Percentiles rank a stretch among this genome's conserved stretches.
phyloP scores from a whole-genome alignment of 108 stramenopile species.

The Skeletonema marinoi region DNA sequence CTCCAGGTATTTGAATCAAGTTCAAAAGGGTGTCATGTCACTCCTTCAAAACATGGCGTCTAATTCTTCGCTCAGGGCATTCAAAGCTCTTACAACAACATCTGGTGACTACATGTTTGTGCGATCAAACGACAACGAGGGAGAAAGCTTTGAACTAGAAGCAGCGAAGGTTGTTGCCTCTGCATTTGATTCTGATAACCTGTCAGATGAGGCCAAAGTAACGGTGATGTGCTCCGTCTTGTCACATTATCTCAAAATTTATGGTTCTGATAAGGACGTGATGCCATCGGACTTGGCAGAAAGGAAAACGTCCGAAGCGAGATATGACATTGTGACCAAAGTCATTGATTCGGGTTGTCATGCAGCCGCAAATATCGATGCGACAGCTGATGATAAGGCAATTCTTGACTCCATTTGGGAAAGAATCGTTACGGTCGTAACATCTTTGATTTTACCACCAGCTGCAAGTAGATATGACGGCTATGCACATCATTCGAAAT shows the following conservation, averaged over 20 bases:
- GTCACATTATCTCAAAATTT: slow-evolving; percentile 39
- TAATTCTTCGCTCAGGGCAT: slow-evolving; percentile 65
- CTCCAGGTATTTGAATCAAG: slow-evolving; percentile 74
- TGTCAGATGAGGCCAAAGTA: slow-evolving; percentile 49
- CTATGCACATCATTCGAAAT: slow-evolving; percentile 43
- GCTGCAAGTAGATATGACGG: slow-evolving; percentile 28
- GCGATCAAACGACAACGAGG: slow-evolving; percentile 9
- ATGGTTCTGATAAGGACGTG: slow-evolving; percentile 24
- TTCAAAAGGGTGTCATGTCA: slow-evolving; percentile 68
- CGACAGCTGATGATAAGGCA: slow-evolving; percentile 6
- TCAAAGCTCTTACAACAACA: slow-evolving; percentile 50
- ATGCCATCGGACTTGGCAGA: not conserved
- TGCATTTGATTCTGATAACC: slow-evolving; percentile 43
- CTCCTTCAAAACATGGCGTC: slow-evolving; percentile 69
- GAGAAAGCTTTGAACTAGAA: slow-evolving; percentile 61
- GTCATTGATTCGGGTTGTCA: slow-evolving; percentile 53
- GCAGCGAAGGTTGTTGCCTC: slow-evolving; percentile 57
- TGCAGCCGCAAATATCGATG: slow-evolving; percentile 49
- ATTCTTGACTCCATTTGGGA: slow-evolving; percentile 44
- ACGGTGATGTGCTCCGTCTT: slow-evolving; percentile 58
- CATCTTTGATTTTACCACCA: slow-evolving; percentile 31
- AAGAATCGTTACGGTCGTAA: slow-evolving; percentile 27
- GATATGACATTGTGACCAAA: slow-evolving; percentile 56
- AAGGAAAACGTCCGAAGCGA: slow-evolving; percentile 18
- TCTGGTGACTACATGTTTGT: slow-evolving; percentile 46